A percentile compares a stretch with the other conserved stretches of the same genome.
These are phyloP conservation scores for Oenanthe sinensis DNA, from an alignment of 129 eudicot species.

Conservation along the genomic window DNA sequence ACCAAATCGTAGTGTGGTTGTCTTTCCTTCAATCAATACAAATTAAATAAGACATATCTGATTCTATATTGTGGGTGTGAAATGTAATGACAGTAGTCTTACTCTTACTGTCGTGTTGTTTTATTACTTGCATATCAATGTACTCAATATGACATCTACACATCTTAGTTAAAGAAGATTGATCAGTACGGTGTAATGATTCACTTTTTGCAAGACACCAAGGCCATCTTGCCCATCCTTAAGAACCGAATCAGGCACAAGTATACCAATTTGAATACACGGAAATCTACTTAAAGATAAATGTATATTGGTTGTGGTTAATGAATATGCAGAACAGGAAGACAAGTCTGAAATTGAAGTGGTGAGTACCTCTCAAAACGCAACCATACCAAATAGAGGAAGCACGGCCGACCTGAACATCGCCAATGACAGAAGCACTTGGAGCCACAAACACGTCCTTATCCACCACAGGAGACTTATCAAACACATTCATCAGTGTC, in stretches of 20 bases:
- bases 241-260: neutral
- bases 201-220: neutral
- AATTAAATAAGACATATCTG: neutral
- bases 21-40: neutral
- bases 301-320: too few relatives aligned
- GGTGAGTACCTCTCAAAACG: constrained; percentile 54
- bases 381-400: constrained; percentile 87
- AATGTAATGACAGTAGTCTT: neutral
- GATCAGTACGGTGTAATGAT: neutral
- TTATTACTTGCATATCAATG: neutral
- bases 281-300: neutral
- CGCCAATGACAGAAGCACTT: constrained; percentile 74
- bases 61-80: neutral
- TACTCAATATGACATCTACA: neutral
- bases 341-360: neutral
- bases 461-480: constrained; percentile 65
- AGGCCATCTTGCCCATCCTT: neutral
- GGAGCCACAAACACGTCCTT: constrained; percentile 84
- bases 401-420: constrained; percentile 61
- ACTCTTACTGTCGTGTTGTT: neutral
- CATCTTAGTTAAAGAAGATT: neutral
- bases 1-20: neutral
- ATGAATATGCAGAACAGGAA: neutral
- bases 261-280: neutral
- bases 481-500: constrained; percentile 62